phyloP scores from a whole-genome alignment of 1,139 yeast genomes.

The Tardiomyces blankii region DNA sequence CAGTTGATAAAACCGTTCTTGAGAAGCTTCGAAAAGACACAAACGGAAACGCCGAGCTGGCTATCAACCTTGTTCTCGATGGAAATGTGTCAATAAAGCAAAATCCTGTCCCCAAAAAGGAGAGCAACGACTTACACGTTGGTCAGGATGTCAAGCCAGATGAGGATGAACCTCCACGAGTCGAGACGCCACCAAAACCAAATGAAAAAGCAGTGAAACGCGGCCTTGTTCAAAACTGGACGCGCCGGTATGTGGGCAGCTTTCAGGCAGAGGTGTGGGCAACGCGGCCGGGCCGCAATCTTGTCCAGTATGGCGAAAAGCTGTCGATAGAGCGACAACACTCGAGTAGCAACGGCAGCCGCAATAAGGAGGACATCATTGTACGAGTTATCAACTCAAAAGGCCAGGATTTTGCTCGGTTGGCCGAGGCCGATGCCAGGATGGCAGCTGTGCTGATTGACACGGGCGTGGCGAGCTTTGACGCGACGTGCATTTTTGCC shows the following conservation, averaged over 20 bases:
- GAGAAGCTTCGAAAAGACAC: too few species aligned
- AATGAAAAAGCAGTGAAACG: too few species aligned
- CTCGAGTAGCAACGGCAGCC: conserved; percentile 2
- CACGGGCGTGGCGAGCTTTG: conserved; percentile 42
- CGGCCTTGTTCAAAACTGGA: too few species aligned
- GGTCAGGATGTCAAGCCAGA: too few species aligned
- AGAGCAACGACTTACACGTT: too few species aligned
- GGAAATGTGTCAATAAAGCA: too few species aligned
- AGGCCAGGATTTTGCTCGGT: conserved; percentile 63
- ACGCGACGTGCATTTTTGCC: conserved; percentile 50
- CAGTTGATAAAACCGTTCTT: too few species aligned
- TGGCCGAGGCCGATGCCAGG: conserved; percentile 64
- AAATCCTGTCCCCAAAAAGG: too few species aligned
- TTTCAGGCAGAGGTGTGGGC: conserved; percentile 73
- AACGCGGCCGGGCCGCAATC: conserved; percentile 55
- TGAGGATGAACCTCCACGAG: too few species aligned
- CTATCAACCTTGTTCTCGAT: too few species aligned
- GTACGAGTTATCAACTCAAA: conserved; percentile 22
- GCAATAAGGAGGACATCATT: conserved; percentile 18
- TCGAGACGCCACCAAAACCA: too few species aligned
- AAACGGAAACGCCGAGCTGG: too few species aligned
- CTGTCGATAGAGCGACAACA: conserved; percentile 28
- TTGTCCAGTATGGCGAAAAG: conserved; percentile 40
- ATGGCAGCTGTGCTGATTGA: conserved; percentile 58
- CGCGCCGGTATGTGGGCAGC: conserved; percentile 48